Evolutionary conservation across 306 rosid species (phyloP).

Genomic region (Malus sieversii): DNA sequence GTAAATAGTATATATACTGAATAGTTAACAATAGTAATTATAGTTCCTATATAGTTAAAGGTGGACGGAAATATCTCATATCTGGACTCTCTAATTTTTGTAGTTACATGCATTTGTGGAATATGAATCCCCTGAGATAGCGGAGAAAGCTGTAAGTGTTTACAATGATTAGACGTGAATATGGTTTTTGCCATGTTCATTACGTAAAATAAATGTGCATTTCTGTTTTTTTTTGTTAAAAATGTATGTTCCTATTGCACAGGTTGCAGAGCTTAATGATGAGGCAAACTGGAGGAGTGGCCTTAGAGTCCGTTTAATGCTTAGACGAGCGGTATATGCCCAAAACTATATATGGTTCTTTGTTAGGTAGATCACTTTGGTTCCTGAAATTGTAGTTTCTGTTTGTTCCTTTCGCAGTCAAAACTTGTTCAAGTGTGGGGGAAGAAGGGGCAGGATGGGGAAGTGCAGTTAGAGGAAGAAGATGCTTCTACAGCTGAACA

Average conservation of each 20-base stretch:
- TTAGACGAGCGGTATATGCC: constrained; percentile 47
- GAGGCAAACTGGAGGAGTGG: constrained; percentile 95
- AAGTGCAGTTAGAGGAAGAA: constrained; percentile 59
- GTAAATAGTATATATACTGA: neutral
- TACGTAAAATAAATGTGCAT: neutral
- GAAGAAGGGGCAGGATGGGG: constrained; percentile 74
- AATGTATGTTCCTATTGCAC: constrained; percentile 16
- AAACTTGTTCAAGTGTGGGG: constrained; percentile 62
- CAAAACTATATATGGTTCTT: neutral
- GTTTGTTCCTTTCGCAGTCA: constrained; percentile 38
- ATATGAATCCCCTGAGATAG: constrained; percentile 85
- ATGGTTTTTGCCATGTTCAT: neutral
- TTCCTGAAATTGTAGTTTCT: constrained; percentile 2
- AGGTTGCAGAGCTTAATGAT: constrained; percentile 85
- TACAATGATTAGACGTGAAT: constrained; percentile 15
- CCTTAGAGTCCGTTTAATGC: constrained; percentile 83
- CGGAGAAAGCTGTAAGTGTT: constrained; percentile 90
- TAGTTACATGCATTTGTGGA: constrained; percentile 99
- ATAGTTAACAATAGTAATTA: neutral
- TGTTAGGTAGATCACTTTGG: neutral
- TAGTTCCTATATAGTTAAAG: neutral
- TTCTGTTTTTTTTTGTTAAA: neutral
- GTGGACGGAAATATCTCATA: constrained; percentile 23
- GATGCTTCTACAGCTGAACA: constrained; percentile 51
- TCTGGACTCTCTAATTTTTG: constrained; percentile 7